Conservation (phyloP, 805 yeast genomes). For the Saccharomycopsis javanensis region DNA sequence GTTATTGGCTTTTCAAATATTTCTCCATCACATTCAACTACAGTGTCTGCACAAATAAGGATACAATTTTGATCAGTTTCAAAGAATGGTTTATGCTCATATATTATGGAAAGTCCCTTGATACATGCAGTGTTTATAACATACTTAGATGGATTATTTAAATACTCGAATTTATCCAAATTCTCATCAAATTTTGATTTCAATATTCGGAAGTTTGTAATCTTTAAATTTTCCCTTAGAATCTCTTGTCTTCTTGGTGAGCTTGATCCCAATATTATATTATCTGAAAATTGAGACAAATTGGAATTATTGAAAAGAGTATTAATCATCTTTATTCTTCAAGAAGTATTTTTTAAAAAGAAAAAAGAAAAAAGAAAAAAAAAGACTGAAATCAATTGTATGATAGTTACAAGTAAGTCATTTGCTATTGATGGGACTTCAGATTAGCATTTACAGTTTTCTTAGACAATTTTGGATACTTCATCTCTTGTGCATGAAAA, state of each 20-base stretch:
- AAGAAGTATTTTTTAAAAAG: too few species aligned
- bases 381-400: too few species aligned
- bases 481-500: too few species aligned
- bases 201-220: constrained; percentile 21
- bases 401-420: too few species aligned
- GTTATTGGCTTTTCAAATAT: constrained; percentile 77
- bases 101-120: constrained; percentile 57
- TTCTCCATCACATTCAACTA: constrained; percentile 48
- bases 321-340: neutral
- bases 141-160: constrained; percentile 31
- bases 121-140: constrained; percentile 59
- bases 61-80: neutral
- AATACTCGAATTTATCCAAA: constrained; percentile 43
- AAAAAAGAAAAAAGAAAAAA: too few species aligned
- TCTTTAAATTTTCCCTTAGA: constrained; percentile 45
- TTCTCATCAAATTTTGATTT: constrained; percentile 55
- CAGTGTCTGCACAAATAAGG: constrained; percentile 70
- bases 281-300: neutral
- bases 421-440: too few species aligned
- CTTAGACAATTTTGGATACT: too few species aligned
- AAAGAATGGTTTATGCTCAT: constrained; percentile 25
- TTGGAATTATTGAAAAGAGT: neutral
- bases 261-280: constrained; percentile 65
- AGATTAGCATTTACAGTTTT: too few species aligned
- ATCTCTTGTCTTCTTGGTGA: constrained; percentile 77